Conservation (phyloP, 441 rosid species). For the Arabidopsis hybrid region DNA sequence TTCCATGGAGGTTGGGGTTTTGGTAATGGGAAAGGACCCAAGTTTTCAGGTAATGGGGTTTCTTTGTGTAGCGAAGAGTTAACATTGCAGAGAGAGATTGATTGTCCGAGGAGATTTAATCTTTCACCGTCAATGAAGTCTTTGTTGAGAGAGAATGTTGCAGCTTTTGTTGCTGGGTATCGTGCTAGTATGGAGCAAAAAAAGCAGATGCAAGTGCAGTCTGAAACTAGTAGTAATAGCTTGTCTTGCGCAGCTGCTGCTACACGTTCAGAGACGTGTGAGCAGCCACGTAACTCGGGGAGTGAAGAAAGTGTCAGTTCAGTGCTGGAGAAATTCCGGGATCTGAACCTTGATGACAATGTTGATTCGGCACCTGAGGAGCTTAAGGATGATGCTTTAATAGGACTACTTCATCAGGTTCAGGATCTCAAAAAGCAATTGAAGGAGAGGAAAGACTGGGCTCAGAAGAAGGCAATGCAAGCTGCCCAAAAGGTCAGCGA, state of each 20-base stretch:
- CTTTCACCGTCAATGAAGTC: constrained; percentile 86
- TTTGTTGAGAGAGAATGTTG: constrained; percentile 84
- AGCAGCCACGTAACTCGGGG: constrained; percentile 53
- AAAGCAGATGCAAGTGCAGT: constrained; percentile 49
- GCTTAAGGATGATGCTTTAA: constrained; percentile 77
- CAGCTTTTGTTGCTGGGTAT: constrained; percentile 87
- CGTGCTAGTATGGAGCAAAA: constrained; percentile 73
- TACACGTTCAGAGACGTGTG: constrained; percentile 50
- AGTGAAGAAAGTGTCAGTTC: constrained; percentile 64
- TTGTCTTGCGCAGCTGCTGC: constrained; percentile 49
- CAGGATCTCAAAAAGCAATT: constrained; percentile 81
- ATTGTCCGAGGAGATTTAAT: constrained; percentile 85
- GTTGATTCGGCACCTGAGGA: constrained; percentile 64
- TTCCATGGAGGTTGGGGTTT: constrained; percentile 94
- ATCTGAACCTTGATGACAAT: constrained; percentile 80
- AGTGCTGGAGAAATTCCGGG: constrained; percentile 68
- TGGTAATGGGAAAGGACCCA: constrained; percentile 63
- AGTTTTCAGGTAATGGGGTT: constrained; percentile 60
- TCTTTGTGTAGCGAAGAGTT: constrained; percentile 56
- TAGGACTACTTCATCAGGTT: constrained; percentile 65
- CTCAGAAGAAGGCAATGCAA: constrained; percentile 96
- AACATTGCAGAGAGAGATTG: constrained; percentile 70
- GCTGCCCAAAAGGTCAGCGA: constrained; percentile 89
- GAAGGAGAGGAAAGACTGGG: constrained; percentile 93
- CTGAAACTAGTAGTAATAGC: constrained; percentile 50